These are phyloP conservation scores for Podospora anserina DNA, from an alignment of 495 filamentous ascomycete genomes.

Conservation along the genomic window DNA sequence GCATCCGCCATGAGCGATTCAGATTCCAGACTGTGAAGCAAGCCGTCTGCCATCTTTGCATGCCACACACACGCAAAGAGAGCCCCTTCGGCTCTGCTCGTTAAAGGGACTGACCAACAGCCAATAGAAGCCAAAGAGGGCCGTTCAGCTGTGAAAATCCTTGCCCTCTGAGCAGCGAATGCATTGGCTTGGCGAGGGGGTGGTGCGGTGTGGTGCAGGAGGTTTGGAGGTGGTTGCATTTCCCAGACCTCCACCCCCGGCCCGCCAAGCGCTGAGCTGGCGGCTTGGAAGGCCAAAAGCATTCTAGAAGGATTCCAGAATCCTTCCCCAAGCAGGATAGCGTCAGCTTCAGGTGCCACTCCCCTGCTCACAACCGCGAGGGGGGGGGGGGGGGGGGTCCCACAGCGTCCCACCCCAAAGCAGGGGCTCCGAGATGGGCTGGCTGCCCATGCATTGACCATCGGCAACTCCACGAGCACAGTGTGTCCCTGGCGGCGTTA, in stretches of 20 bases:
- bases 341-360: constrained; percentile 16
- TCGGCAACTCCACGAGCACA: constrained; percentile 23
- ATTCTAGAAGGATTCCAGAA: constrained; percentile 31
- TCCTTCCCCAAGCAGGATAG: constrained; percentile 17
- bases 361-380: constrained; percentile 17
- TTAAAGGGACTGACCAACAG: neutral
- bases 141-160: constrained; percentile 1
- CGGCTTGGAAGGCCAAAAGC: constrained; percentile 7
- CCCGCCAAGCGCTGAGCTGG: neutral
- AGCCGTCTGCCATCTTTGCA: neutral
- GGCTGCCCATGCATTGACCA: constrained; percentile 21
- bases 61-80: neutral
- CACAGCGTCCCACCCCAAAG: constrained; percentile 2
- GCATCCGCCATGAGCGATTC: constrained; percentile 1
- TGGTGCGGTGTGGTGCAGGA: constrained; percentile 9
- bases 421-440: constrained; percentile 18
- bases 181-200: constrained; percentile 9
- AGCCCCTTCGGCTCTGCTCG: neutral
- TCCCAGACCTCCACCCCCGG: neutral
- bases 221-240: constrained; percentile 1
- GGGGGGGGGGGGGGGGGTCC: neutral
- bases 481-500: constrained; percentile 10
- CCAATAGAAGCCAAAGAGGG: neutral
- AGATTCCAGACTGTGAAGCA: constrained; percentile 1
- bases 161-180: neutral